These are phyloP conservation scores for Cercospora berteroae DNA, from an alignment of 2,329 filamentous ascomycete genomes.

Conservation along the genomic window DNA sequence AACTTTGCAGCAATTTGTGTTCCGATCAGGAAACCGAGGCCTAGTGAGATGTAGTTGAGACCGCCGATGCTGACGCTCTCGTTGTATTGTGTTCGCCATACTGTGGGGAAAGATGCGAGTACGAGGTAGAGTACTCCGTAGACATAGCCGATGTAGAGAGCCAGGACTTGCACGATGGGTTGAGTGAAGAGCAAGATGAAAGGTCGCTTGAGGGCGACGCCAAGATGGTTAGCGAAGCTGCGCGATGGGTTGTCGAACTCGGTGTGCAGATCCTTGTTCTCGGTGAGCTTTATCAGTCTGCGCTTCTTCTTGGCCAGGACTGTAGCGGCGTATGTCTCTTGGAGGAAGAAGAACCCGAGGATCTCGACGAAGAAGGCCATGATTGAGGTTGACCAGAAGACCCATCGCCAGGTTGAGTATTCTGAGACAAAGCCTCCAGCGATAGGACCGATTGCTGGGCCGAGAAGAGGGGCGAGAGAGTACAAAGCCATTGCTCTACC, in stretches of 20 bases:
- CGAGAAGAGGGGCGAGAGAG: slow-evolving; percentile 62
- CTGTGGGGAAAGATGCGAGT: slow-evolving; percentile 37
- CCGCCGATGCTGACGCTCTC: slow-evolving; percentile 34
- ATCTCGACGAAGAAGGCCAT: slow-evolving; percentile 60
- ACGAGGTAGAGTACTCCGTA: slow-evolving; percentile 43
- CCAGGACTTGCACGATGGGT: slow-evolving; percentile 40
- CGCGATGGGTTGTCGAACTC: slow-evolving; percentile 40
- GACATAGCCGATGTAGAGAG: slow-evolving; percentile 41
- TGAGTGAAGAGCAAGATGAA: slow-evolving; percentile 40
- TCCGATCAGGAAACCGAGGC: slow-evolving; percentile 60
- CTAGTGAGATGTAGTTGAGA: slow-evolving; percentile 52
- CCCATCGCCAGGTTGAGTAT: slow-evolving; percentile 68
- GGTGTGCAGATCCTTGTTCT: slow-evolving; percentile 60
- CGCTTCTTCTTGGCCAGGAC: slow-evolving; percentile 60
- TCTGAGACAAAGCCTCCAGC: slow-evolving; percentile 64
- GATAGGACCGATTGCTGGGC: slow-evolving; percentile 65
- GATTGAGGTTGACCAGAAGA: slow-evolving; percentile 67
- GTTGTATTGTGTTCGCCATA: slow-evolving; percentile 35
- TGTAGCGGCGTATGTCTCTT: slow-evolving; percentile 65
- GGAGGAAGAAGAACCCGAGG: slow-evolving; percentile 60
- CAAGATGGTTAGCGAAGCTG: slow-evolving; percentile 35
- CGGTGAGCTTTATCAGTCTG: slow-evolving; percentile 58
- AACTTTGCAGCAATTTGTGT: slow-evolving; percentile 41
- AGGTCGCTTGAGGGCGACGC: slow-evolving; percentile 37
- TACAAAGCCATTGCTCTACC: slow-evolving; percentile 64